Conservation (phyloP, 768 basidiomycete genomes). For the Porphyrellus cyaneotinctus region DNA sequence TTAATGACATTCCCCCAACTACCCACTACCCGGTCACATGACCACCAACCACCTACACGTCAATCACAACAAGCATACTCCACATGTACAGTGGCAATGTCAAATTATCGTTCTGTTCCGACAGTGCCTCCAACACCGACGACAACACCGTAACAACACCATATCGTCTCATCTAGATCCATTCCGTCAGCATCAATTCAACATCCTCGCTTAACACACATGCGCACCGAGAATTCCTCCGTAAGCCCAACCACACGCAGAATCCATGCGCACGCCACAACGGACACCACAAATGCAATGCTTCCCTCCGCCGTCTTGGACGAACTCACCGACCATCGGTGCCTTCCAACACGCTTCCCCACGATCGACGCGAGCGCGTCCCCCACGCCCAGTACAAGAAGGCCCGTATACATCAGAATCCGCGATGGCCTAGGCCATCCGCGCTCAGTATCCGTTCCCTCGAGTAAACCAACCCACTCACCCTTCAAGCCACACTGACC, state of each 20-base stretch:
- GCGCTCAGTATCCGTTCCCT: slow-evolving; percentile 3
- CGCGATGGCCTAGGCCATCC: slow-evolving; percentile 38
- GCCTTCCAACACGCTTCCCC: slow-evolving; percentile 76
- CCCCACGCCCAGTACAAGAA: slow-evolving; percentile 85
- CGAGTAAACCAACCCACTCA: slow-evolving; percentile 36
- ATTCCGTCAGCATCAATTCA: slow-evolving; percentile 16
- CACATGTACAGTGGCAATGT: slow-evolving; percentile 95
- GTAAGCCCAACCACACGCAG: slow-evolving; percentile 68
- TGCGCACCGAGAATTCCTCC: slow-evolving; percentile 74
- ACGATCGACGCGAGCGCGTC: slow-evolving; percentile 94
- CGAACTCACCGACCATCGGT: slow-evolving; percentile 81
- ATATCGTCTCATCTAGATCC: slow-evolving; percentile 62
- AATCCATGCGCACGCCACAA: slow-evolving; percentile 64
- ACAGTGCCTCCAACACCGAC: slow-evolving; percentile 82
- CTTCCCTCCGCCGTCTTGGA: slow-evolving; percentile 93
- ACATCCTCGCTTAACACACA: background rate
- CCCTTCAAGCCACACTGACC: slow-evolving; percentile 94
- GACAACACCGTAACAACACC: slow-evolving; percentile 56
- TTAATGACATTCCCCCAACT: slow-evolving; percentile 18
- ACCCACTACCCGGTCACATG: slow-evolving; percentile 25
- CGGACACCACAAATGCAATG: slow-evolving; percentile 69
- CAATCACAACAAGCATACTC: slow-evolving; percentile 72
- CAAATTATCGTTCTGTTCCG: slow-evolving; percentile 96
- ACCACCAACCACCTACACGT: slow-evolving; percentile 21
- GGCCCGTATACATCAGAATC: slow-evolving; percentile 74